Conservation (phyloP, 176 grass and related monocot species). For the Olyra latifolia region DNA sequence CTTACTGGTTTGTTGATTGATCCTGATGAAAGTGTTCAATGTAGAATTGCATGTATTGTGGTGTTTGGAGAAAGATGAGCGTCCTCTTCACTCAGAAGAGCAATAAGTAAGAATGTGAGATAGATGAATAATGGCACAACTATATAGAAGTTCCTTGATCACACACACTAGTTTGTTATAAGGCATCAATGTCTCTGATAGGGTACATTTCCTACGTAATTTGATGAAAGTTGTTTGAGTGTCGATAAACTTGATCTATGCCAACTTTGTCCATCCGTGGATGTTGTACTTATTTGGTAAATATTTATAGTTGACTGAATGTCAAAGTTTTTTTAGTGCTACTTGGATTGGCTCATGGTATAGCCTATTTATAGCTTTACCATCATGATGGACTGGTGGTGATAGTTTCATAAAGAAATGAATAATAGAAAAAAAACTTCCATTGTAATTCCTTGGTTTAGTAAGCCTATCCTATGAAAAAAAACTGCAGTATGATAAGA, state of each 20-base stretch:
- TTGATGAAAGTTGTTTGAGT: background rate
- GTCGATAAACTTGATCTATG: background rate
- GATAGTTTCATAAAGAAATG: background rate
- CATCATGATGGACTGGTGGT: background rate
- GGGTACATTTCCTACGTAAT: background rate
- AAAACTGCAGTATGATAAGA: background rate
- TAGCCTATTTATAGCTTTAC: conserved; percentile 6
- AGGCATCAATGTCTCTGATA: background rate
- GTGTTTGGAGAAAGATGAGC: background rate
- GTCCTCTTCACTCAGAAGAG: background rate
- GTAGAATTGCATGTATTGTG: background rate
- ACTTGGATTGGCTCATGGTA: background rate
- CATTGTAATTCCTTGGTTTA: background rate
- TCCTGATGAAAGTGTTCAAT: background rate
- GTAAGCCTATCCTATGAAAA: background rate
- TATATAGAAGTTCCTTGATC: background rate
- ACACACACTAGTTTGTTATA: background rate
- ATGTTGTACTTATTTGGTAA: background rate
- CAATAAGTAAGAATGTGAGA: background rate
- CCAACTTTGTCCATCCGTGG: background rate
- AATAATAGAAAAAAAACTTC: background rate
- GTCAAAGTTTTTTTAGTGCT: background rate
- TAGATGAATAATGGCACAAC: background rate
- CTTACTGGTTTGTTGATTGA: background rate
- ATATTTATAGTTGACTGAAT: background rate